phyloP scores from a whole-genome alignment of 2,329 filamentous ascomycete genomes.

The Colletotrichum echinochloae region DNA sequence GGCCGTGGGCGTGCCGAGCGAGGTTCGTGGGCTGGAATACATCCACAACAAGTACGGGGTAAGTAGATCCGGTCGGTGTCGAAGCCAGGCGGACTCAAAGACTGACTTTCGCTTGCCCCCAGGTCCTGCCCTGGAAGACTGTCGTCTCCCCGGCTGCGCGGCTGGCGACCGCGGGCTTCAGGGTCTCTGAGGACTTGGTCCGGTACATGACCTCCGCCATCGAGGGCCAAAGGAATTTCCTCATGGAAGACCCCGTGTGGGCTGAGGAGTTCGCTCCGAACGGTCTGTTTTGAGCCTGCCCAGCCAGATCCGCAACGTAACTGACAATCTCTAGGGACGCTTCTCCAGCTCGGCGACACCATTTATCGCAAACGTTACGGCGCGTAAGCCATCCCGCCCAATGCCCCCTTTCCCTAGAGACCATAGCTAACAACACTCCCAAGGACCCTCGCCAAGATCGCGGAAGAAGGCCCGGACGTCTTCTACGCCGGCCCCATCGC shows the following conservation, averaged over 20 bases:
- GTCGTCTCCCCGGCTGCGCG: constrained; percentile 81
- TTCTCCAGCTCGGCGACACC: constrained; percentile 77
- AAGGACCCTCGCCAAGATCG: constrained; percentile 80
- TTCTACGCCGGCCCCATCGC: constrained; percentile 84
- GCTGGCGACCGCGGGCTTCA: constrained; percentile 80
- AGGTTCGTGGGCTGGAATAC: constrained; percentile 82
- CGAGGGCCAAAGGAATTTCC: constrained; percentile 65
- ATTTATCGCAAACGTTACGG: constrained; percentile 88
- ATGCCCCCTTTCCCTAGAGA: not conserved
- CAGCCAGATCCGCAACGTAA: not conserved
- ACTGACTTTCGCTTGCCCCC: not conserved
- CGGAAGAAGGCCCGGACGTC: constrained; percentile 75
- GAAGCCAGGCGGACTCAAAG: not conserved
- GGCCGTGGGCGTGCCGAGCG: constrained; percentile 77
- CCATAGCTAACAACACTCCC: not conserved
- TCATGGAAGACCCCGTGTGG: constrained; percentile 82
- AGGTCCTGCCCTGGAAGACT: constrained; percentile 74
- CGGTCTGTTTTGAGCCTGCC: constrained; percentile 53
- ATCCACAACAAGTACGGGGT: constrained; percentile 79
- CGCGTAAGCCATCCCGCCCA: constrained; percentile 48
- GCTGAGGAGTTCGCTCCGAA: constrained; percentile 90
- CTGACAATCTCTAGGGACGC: constrained; percentile 59
- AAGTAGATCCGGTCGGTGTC: constrained; percentile 40
- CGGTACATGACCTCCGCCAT: constrained; percentile 74
- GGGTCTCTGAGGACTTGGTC: constrained; percentile 78